Base-by-base conservation (phyloP, 345 rosid genomes). In the Luvunga scandens region DNA sequence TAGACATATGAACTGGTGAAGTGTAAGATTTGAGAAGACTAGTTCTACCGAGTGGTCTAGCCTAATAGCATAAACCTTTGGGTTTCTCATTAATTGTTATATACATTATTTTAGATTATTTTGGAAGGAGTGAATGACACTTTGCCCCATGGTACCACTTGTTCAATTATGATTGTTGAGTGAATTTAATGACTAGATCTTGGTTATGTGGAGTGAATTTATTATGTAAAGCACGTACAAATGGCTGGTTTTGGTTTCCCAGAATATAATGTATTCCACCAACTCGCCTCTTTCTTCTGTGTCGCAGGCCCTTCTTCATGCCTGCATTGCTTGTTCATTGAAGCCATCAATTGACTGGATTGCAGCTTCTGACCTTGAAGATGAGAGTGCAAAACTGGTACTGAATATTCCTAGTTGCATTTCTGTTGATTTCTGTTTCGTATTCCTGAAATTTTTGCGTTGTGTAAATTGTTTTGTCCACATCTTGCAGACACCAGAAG, bases 301-400 rank as follows among this genome's bases (percentile, higher is more conserved):
- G 34, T 71, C 62, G 72, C 87, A 95, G 99, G 98, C 99, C 80
- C 97, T 95, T 84, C 84, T 95, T 80, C 99, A 95, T 87, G 97
- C 99, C 50, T 95, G 96, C 81, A 89, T 95, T 85, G 91, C 97
- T 38, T 95, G 97, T 81, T 89, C 92, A 80, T 80, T 85, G 82
- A 93, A 93, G 88, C 98, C 97, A 75, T 75, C 89, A 19, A 86
- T 93, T 62, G 94, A 91, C 73, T 95, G 98, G 99, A 90, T 95
- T 86, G 94, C 98, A 81, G 98, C 99, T 79, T 92, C 97, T 85
- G 99, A 95, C 86, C 96, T 95, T 77, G 99, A 95, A 89, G 96
- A 92, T 53, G 91, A 86, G 78, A 92, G 93, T 70, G 93, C 88
- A 30, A 77, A 73, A 87, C 77, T 71, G 87, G 99, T 95, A 90